A percentile compares a stretch with the other conserved stretches of the same genome.
Evolutionary conservation across 2,329 filamentous ascomycete species (phyloP).

Genomic region (Nemania sp.): DNA sequence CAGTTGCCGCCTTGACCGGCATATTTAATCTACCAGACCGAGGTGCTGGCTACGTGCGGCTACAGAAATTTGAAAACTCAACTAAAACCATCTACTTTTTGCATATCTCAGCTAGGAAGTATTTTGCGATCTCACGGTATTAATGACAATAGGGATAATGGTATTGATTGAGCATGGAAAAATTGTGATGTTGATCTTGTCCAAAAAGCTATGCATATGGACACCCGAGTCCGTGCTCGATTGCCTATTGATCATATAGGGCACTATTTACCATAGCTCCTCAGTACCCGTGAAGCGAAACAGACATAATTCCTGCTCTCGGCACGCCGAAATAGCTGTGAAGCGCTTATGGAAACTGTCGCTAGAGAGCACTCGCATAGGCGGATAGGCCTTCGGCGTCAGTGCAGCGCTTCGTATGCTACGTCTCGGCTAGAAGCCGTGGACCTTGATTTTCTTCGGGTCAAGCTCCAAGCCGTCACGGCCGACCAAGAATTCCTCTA

Average conservation of each 20-base stretch:
- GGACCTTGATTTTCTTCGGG: slow-evolving; percentile 91
- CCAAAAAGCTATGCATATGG: background rate
- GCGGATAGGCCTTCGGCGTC: background rate
- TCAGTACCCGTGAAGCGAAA: background rate
- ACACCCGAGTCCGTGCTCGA: background rate
- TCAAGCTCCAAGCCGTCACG: slow-evolving; percentile 93
- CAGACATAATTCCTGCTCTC: background rate
- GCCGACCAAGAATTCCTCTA: slow-evolving; percentile 87
- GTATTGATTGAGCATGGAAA: background rate
- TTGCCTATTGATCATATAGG: background rate
- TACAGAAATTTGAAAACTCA: background rate
- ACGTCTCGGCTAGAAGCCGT: slow-evolving; percentile 58
- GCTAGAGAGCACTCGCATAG: background rate
- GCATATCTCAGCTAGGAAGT: too few relatives aligned
- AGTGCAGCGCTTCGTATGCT: background rate
- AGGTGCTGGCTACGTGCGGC: background rate
- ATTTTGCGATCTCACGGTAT: too few relatives aligned
- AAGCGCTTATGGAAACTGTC: background rate
- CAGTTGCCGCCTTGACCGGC: too few relatives aligned
- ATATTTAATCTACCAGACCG: too few relatives aligned
- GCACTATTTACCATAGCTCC: background rate
- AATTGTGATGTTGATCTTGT: background rate
- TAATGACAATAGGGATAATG: background rate
- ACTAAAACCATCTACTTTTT: background rate
- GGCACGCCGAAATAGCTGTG: background rate